Evolutionary conservation across 345 rosid genomes (phyloP).

Genomic region (Isatis tinctoria): DNA sequence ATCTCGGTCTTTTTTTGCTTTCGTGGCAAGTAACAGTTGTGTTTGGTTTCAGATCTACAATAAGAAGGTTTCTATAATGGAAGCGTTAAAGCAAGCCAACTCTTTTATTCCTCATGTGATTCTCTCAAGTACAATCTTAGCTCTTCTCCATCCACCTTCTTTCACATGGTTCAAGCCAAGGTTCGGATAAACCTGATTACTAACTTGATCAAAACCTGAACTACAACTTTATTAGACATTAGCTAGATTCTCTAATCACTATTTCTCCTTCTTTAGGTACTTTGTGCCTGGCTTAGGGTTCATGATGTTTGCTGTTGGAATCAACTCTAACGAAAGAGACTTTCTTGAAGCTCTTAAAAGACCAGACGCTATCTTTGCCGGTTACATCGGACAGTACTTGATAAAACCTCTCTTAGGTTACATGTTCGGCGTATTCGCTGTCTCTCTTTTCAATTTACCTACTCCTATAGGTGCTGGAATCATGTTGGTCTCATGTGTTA

Average conservation of each 20-base stretch:
- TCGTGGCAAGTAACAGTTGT: slow-evolving; percentile 1
- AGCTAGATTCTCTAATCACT: neutral
- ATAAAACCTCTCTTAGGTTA: slow-evolving; percentile 90
- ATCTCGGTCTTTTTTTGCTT: neutral
- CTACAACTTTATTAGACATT: neutral
- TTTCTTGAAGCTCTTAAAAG: slow-evolving; percentile 80
- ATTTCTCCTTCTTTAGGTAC: slow-evolving; percentile 47
- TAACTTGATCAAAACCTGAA: neutral
- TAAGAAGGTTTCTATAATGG: slow-evolving; percentile 40
- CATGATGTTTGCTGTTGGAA: slow-evolving; percentile 96
- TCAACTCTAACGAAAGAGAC: slow-evolving; percentile 81
- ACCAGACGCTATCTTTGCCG: slow-evolving; percentile 65
- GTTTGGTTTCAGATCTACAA: slow-evolving; percentile 36
- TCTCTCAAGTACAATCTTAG: slow-evolving; percentile 74
- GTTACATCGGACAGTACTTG: slow-evolving; percentile 75
- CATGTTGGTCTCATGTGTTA: slow-evolving; percentile 93
- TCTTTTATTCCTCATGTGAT: slow-evolving; percentile 73
- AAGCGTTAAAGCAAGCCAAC: slow-evolving; percentile 66
- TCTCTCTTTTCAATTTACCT: slow-evolving; percentile 65
- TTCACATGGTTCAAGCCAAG: slow-evolving; percentile 93
- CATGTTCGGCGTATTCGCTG: slow-evolving; percentile 59
- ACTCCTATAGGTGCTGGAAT: slow-evolving; percentile 84
- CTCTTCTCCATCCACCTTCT: slow-evolving; percentile 83
- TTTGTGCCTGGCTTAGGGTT: slow-evolving; percentile 92
- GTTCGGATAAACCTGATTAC: slow-evolving; percentile 27